Base-by-base conservation (phyloP, 163 green algal species). In the Volvox carteri region DNA sequence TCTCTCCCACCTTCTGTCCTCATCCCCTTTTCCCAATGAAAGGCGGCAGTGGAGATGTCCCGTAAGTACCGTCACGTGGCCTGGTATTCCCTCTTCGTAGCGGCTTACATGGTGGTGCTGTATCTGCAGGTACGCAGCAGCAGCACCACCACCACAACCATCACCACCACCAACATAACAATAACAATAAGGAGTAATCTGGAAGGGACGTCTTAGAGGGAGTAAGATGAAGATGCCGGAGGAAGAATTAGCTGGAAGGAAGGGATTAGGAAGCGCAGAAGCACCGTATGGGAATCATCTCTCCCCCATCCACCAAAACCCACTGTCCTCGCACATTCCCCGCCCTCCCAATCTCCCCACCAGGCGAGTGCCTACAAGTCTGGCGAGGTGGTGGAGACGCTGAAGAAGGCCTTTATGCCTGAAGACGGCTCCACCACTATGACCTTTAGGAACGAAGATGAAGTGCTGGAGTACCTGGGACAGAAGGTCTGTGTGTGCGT, bases 41-140 rank as follows among this genome's bases (percentile, higher is more conserved):
- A 95, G 90, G 89, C 93, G 30, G 91, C 92, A 3, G 94, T 97
- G 72, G 94, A 96, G 52, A 95, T 93, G 74, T 92, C 92, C 23
- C 85, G 86, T 18, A 95, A 95, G 67, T 97, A 97, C 77, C 85
- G 92, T 19, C 93, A 96, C 44, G 93, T 95, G 1, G 78, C 92
- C 18, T 95, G 92, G 92, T 97, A 96, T 90, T 93, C 91, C 1
- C 35, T 95, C 12, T 97, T 97, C 70, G 92, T 96, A 46, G 92
- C 90, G 42, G 90, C 92, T 1, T 97, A 97, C 86, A 93, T 97
- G 70, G 77, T 95, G 16, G 94, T 95, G 46, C 89, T 97, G 6
- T 97, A 96, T 86, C 91, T 97, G 16, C 94, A 95, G 92, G 93
- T 95, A 62, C n/a, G n/a, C n/a, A n/a, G n/a, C n/a, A n/a, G 7